These are phyloP conservation scores for Potentilla sterilis DNA, from an alignment of 306 rosid species.

Conservation along the genomic window DNA sequence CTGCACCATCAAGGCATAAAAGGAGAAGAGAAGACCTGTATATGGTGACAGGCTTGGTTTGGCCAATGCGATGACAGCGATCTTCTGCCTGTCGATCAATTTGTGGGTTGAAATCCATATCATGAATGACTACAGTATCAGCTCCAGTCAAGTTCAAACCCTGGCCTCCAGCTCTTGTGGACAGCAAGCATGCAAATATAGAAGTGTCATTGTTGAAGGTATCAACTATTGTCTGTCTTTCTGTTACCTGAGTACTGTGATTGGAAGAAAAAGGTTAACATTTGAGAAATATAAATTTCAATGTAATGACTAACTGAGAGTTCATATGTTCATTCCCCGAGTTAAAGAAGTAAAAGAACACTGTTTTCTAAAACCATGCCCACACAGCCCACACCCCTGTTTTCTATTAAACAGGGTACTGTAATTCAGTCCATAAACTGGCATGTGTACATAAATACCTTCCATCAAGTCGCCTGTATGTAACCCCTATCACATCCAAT, in stretches of 20 bases:
- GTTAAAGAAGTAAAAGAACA: constrained; percentile 2
- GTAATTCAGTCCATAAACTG: background rate
- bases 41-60: constrained; percentile 80
- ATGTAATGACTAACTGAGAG: background rate
- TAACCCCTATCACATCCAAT: constrained; percentile 87
- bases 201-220: constrained; percentile 77
- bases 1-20: background rate
- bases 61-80: constrained; percentile 94
- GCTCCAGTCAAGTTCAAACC: constrained; percentile 93
- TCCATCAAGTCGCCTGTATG: constrained; percentile 94
- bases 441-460: constrained; percentile 48
- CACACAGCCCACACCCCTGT: background rate
- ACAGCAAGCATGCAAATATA: constrained; percentile 93
- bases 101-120: constrained; percentile 98
- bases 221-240: constrained; percentile 94
- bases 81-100: constrained; percentile 97
- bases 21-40: constrained; percentile 42
- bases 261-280: constrained; percentile 23
- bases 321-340: background rate
- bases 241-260: constrained; percentile 85
- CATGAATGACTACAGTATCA: constrained; percentile 91
- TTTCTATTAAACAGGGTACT: background rate
- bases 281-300: background rate
- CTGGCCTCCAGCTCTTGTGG: constrained; percentile 98
- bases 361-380: background rate